phyloP scores from a whole-genome alignment of 345 rosid genomes.

The thale cress (Arabidopsis thaliana) region DNA sequence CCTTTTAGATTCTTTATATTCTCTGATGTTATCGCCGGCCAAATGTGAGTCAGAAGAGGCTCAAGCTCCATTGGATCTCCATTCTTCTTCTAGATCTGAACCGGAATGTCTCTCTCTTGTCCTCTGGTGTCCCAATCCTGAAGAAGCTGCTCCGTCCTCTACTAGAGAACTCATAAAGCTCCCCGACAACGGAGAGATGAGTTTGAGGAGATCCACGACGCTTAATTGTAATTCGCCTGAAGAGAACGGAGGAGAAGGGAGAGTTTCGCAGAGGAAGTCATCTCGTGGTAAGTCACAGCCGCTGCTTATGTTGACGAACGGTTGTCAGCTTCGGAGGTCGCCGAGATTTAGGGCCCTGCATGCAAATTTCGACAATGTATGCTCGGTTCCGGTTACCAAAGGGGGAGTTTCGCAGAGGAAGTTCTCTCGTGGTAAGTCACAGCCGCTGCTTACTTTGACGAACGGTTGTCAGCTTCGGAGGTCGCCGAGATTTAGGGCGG shows the following conservation, averaged over 20 bases:
- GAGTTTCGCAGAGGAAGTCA: not conserved
- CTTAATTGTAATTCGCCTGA: constrained; percentile 6
- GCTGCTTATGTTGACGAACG: constrained; percentile 3
- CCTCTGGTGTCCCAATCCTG: constrained; percentile 19
- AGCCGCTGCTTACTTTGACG: not conserved
- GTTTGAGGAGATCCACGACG: constrained; percentile 41
- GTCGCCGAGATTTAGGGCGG: constrained; percentile 38
- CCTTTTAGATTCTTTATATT: not conserved
- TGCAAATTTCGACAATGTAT: constrained; percentile 14
- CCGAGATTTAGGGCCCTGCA: constrained; percentile 30
- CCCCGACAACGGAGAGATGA: constrained; percentile 10
- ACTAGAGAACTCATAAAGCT: not conserved
- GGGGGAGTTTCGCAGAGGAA: not conserved
- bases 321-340: constrained; percentile 33
- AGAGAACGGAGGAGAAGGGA: constrained; percentile 12
- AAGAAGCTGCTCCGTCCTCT: constrained; percentile 18
- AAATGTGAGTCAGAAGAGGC: constrained; percentile 28
- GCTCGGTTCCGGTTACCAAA: constrained; percentile 27
- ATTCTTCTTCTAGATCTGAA: constrained; percentile 23
- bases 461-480: constrained; percentile 28
- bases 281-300: constrained; percentile 12
- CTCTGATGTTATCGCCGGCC: constrained; percentile 40
- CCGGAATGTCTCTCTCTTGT: constrained; percentile 27
- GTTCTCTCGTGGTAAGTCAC: constrained; percentile 13
- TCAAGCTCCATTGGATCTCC: not conserved